A percentile compares a stretch with the other conserved stretches of the same genome.
These are phyloP conservation scores for Exserohilum rostratum DNA, from an alignment of 2,329 filamentous ascomycete species.

Conservation along the genomic window DNA sequence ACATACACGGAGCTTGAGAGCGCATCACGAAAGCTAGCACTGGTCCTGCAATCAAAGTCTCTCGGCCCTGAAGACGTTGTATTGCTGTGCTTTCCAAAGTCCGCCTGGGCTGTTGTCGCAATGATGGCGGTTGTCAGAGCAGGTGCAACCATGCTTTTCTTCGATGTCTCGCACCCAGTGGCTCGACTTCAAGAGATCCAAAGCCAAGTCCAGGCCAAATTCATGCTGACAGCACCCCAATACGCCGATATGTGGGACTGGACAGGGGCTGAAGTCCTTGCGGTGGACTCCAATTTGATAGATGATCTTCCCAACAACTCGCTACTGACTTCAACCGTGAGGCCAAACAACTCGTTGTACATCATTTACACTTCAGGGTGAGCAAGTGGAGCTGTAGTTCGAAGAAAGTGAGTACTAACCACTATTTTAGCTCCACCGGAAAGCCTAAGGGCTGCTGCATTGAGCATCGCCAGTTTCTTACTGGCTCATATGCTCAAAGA, in stretches of 20 bases:
- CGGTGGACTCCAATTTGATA: not conserved
- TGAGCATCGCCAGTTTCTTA: conserved; percentile 2
- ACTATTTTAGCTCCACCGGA: not conserved
- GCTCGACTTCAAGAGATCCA: not conserved
- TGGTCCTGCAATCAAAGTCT: not conserved
- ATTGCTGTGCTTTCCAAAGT: not conserved
- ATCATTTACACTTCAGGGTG: not conserved
- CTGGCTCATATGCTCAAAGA: not conserved
- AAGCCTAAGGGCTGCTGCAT: not conserved
- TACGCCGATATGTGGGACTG: not conserved
- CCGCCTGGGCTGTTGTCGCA: not conserved
- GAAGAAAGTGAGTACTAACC: not conserved
- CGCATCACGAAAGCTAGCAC: not conserved
- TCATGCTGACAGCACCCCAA: conserved; percentile 1
- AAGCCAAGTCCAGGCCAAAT: not conserved
- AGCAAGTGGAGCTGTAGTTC: not conserved
- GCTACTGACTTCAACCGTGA: not conserved
- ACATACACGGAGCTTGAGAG: not conserved
- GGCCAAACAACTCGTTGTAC: conserved; percentile 1
- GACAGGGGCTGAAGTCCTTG: not conserved
- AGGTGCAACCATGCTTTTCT: conserved; percentile 1
- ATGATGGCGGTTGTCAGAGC: conserved; percentile 2
- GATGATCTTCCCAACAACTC: not conserved
- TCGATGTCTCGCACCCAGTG: not conserved
- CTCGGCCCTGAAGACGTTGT: not conserved